Conservation (phyloP, 192 early-diverging fungal species). For the Coemansia sp. region DNA sequence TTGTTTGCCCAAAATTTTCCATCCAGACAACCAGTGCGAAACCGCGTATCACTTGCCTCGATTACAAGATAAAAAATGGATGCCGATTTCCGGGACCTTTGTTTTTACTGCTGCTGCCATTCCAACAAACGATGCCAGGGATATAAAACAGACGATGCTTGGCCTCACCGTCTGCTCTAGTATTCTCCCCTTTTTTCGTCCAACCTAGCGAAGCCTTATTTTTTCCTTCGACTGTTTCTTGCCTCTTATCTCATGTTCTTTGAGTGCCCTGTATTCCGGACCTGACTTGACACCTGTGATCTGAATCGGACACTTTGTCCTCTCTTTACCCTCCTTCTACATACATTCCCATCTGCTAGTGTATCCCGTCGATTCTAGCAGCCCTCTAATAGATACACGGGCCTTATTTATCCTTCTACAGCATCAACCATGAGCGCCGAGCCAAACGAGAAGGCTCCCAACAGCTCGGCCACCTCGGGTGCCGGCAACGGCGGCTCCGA, state of each 20-base stretch:
- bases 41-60: conserved; percentile 7
- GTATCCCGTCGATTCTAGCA: conserved; percentile 2
- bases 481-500: conserved; percentile 17
- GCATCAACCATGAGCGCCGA: conserved; percentile 27
- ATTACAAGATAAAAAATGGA: conserved; percentile 1
- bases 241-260: conserved; percentile 14
- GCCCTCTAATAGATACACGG: neutral
- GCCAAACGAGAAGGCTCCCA: conserved; percentile 37
- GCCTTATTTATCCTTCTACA: conserved; percentile 2
- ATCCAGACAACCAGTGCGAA: conserved; percentile 4
- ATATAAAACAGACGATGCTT: conserved; percentile 15
- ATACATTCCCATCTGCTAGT: neutral
- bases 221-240: conserved; percentile 9
- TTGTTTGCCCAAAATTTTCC: conserved; percentile 3
- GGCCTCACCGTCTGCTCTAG: conserved; percentile 8
- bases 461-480: conserved; percentile 18
- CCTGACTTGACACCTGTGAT: neutral
- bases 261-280: neutral
- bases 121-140: neutral
- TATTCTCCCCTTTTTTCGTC: neutral
- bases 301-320: conserved; percentile 2
- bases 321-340: conserved; percentile 7
- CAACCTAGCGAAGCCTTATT: conserved; percentile 7
- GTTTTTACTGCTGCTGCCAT: neutral
- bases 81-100: conserved; percentile 8